phyloP scores from a whole-genome alignment of 768 basidiomycete genomes.

The Rhizopogon vesiculosus region DNA sequence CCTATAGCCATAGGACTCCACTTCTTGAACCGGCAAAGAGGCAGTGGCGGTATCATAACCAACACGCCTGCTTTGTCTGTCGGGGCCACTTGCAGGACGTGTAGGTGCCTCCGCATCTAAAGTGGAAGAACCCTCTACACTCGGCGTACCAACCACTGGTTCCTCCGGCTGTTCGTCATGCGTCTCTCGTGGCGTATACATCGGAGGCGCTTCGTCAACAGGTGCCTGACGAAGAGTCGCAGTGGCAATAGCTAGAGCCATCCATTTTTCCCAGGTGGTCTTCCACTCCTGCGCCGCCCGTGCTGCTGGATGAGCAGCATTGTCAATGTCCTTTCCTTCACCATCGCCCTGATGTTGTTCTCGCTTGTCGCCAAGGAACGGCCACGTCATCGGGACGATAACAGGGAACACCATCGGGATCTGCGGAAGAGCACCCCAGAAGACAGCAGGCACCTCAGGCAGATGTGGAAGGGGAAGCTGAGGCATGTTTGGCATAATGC shows the following conservation, averaged over 20 bases:
- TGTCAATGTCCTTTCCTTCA: constrained; percentile 31
- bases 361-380: constrained; percentile 51
- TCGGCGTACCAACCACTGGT: not conserved
- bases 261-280: constrained; percentile 74
- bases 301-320: constrained; percentile 30
- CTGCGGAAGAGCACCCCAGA: constrained; percentile 60
- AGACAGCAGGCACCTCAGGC: constrained; percentile 62
- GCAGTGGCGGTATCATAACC: constrained; percentile 40
- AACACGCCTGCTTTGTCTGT: constrained; percentile 35
- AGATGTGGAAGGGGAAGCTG: constrained; percentile 49
- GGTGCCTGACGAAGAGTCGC: constrained; percentile 38
- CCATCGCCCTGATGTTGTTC: constrained; percentile 27
- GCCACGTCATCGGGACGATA: constrained; percentile 66
- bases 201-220: constrained; percentile 60
- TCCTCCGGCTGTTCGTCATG: constrained; percentile 17
- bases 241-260: constrained; percentile 48
- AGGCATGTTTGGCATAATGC: constrained; percentile 52
- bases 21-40: constrained; percentile 59
- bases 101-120: constrained; percentile 10
- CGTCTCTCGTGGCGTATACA: constrained; percentile 63
- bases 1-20: constrained; percentile 63
- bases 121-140: constrained; percentile 1
- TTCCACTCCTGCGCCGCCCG: constrained; percentile 60
- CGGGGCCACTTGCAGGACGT: constrained; percentile 21
- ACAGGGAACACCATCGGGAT: constrained; percentile 79